Conservation (phyloP, 2,329 filamentous ascomycete genomes). For the Aspergillus oerlinghausenensis region DNA sequence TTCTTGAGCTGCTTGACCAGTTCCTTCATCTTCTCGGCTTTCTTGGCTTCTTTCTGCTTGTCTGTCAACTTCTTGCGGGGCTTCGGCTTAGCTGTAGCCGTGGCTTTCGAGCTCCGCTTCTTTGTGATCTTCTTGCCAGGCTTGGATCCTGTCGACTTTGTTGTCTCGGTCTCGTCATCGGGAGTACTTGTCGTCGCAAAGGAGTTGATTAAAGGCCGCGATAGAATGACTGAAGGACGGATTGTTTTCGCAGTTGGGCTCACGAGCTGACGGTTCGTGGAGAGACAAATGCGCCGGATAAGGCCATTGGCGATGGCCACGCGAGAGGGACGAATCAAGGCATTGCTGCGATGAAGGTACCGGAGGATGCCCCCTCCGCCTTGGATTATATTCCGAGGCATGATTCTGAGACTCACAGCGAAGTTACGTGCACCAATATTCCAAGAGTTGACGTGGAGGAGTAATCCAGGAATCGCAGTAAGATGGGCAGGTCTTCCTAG, state of each 20-base stretch:
- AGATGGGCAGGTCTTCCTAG: not conserved
- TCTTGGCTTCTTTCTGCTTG: slow-evolving; percentile 26
- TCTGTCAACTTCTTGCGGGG: slow-evolving; percentile 28
- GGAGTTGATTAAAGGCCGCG: slow-evolving; percentile 19
- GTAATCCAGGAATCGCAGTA: not conserved
- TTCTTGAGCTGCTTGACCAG: slow-evolving; percentile 32
- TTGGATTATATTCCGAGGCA: slow-evolving; percentile 30
- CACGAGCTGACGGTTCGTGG: slow-evolving; percentile 11
- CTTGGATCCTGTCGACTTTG: slow-evolving; percentile 16
- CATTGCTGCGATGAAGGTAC: slow-evolving; percentile 23
- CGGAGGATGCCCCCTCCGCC: slow-evolving; percentile 29
- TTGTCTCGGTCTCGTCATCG: slow-evolving; percentile 22
- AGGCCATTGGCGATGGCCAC: slow-evolving; percentile 23
- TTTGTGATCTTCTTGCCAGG: slow-evolving; percentile 16
- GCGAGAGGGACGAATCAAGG: slow-evolving; percentile 22
- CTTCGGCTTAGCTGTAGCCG: slow-evolving; percentile 23
- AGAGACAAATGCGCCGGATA: slow-evolving; percentile 23
- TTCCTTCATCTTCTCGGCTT: slow-evolving; percentile 25
- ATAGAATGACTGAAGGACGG: slow-evolving; percentile 12
- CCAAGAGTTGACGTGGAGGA: not conserved
- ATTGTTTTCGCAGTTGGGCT: slow-evolving; percentile 10
- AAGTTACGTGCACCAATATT: not conserved
- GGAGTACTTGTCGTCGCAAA: slow-evolving; percentile 31
- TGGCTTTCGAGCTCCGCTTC: slow-evolving; percentile 20
- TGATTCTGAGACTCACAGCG: slow-evolving; percentile 10